These are phyloP conservation scores for Guadua angustifolia DNA, from an alignment of 176 grass and related monocot genomes.

Conservation along the genomic window DNA sequence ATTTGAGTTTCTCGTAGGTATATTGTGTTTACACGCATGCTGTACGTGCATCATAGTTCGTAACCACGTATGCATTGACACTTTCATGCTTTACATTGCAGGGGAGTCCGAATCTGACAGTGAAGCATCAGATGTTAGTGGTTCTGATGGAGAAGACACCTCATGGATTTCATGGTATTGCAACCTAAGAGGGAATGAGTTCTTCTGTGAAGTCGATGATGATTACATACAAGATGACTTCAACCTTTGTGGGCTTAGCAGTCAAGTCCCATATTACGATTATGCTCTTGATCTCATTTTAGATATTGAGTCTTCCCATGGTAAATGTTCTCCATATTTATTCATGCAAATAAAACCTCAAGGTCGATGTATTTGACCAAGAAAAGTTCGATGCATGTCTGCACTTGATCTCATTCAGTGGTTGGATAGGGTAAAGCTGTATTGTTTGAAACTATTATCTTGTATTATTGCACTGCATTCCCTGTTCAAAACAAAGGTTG, in stretches of 20 bases:
- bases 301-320: slow-evolving; percentile 72
- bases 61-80: slow-evolving; percentile 29
- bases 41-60: neutral
- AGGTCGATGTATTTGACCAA: neutral
- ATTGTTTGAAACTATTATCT: slow-evolving; percentile 6
- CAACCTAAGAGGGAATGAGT: slow-evolving; percentile 84
- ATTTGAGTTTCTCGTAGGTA: neutral
- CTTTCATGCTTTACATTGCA: slow-evolving; percentile 34
- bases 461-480: neutral
- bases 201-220: slow-evolving; percentile 91
- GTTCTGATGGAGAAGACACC: slow-evolving; percentile 80
- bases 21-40: neutral
- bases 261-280: slow-evolving; percentile 88
- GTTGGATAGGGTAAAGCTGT: neutral
- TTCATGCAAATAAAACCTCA: neutral
- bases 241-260: slow-evolving; percentile 91
- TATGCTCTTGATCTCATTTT: slow-evolving; percentile 96
- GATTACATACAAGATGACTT: slow-evolving; percentile 97
- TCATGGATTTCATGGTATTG: slow-evolving; percentile 97
- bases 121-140: slow-evolving; percentile 86
- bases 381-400: slow-evolving; percentile 7
- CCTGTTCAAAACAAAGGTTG: neutral
- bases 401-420: neutral
- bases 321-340: slow-evolving; percentile 58
- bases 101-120: slow-evolving; percentile 82